Evolutionary conservation across 768 basidiomycete species (phyloP).

Genomic region (Boletus sp.): DNA sequence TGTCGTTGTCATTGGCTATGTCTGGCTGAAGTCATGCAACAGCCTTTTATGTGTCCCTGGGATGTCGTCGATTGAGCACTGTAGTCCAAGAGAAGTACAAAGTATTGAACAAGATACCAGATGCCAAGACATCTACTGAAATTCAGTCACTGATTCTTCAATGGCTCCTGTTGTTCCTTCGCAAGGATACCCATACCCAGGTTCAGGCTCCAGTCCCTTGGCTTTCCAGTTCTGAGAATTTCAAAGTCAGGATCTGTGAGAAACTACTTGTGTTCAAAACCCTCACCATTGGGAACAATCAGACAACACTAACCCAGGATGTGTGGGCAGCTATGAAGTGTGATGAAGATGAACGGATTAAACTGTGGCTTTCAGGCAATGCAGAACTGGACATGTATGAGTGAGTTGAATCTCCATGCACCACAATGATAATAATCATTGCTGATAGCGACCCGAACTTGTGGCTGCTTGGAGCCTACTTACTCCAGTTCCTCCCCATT

Average conservation of each 20-base stretch:
- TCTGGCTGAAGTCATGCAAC: not conserved
- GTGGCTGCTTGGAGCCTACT: too few species aligned
- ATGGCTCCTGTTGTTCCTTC: conserved; percentile 65
- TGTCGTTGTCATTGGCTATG: not conserved
- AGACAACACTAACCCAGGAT: conserved; percentile 52
- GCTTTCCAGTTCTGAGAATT: conserved; percentile 59
- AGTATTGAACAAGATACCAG: conserved; percentile 45
- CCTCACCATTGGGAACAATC: conserved; percentile 48
- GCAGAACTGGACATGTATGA: conserved; percentile 84
- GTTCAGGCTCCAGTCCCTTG: conserved; percentile 57
- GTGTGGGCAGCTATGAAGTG: conserved; percentile 63
- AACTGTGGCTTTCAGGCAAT: conserved; percentile 70
- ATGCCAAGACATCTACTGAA: conserved; percentile 45
- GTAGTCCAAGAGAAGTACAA: conserved; percentile 69
- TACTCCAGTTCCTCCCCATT: too few species aligned
- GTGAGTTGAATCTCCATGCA: too few species aligned
- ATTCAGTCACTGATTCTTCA: conserved; percentile 64
- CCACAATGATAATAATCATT: too few species aligned
- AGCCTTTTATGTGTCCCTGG: conserved; percentile 74
- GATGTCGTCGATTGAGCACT: conserved; percentile 41
- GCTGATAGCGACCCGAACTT: too few species aligned
- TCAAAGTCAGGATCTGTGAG: conserved; percentile 60
- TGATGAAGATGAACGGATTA: conserved; percentile 50
- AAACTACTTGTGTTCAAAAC: conserved; percentile 59
- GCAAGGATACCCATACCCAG: conserved; percentile 62